Base-by-base conservation (phyloP, 2,329 filamentous ascomycete genomes). In the Botrytis squamosa region DNA sequence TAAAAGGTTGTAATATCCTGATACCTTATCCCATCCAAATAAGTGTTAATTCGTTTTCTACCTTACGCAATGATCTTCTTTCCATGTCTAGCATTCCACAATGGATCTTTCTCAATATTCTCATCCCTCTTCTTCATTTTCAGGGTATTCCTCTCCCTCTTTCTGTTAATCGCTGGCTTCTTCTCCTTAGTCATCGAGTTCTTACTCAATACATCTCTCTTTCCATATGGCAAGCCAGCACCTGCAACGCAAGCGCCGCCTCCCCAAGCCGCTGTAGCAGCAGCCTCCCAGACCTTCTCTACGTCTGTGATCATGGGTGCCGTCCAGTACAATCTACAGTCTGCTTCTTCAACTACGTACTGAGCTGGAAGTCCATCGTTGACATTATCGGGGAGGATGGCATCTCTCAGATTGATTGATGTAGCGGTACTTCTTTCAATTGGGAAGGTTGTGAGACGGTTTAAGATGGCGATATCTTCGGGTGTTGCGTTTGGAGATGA, bases 241-340 rank as follows among this genome's bases (percentile, higher is more conserved):
- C 79, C 80, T 36, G 72, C 74, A 22, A 79, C 80, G 75, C 83
- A 85, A 49, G 74, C 70, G 65, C 81, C 82, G 5, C 81, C 84
- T 10, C 83, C 83, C 80, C 84, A 86, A 0, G 82, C 81, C 2
- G 82, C 79, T 9, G 80, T 80, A 2, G 81, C 81, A 44, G 83
- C 84, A 38, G 81, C 82, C 44, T 81, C 82, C 89, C 90, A 91
- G 49, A 88, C 78, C n/a, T 81, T 82, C 2, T 83, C 83, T 2
- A 87, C 84, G 73, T 89, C 84, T 5, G 84, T 80, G 49, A 88
- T 80, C 81, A 88, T 90, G 3, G 83, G 80, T 25, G 84, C 79
- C 3, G 89, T 89, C 74, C 87, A 91, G 78, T 86, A 92, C 20
- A 91, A 80, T 8, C 89, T 84, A 76, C 89, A 92, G 76, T 89